Evolutionary conservation across 2,329 filamentous ascomycete genomes (phyloP), one percentile per base, ranked within the genome.

Genomic region (Colletotrichum scovillei): DNA sequence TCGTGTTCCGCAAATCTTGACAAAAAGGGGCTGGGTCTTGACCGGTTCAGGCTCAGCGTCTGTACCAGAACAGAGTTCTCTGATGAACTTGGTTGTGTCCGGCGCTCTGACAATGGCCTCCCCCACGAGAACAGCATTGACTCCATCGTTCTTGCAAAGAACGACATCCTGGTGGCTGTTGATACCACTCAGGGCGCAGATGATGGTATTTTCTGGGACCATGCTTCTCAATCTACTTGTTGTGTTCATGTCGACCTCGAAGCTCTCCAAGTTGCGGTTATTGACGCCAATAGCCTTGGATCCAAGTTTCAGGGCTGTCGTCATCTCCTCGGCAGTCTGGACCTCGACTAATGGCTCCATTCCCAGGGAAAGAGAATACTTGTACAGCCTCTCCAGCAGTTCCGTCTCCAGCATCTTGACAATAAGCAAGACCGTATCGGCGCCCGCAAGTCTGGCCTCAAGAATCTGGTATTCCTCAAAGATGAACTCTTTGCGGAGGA

Each of bases 291-390:
- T 97, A 49, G 95, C 96, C 83, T 95, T 93, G 26, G 97, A 90
- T 12, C 96, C 97, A 26, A 99, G 88, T 69, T 93, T 90, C 58
- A 98, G 91, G 8, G 97, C 97, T 69, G 92, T 92, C 52, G 92
- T 88, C 94, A 98, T 99, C 83, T 99, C 97, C 63, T 97, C 94
- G 0, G 92, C 91, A 55, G 93, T 99, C 80, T 99, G 97, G 32
- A 99, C 97, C 82, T 99, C 97, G 1, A 99, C 97, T 35, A 99
- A 85, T 42, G 97, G 97, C 84, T 99, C 97, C 97, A 99, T 99
- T 22, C 95, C 96, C 2, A 99, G 88, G 2, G 93, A 95, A 56
- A 92, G 88, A 1, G 95, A 98, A 85, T 98, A 99, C 70, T 92
- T 88, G 86, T 98, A 99, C 12, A 99, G 87, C 57, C 90, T 88